Conservation (phyloP, 2,329 filamentous ascomycete species). For the Pseudogymnoascus sp. region DNA sequence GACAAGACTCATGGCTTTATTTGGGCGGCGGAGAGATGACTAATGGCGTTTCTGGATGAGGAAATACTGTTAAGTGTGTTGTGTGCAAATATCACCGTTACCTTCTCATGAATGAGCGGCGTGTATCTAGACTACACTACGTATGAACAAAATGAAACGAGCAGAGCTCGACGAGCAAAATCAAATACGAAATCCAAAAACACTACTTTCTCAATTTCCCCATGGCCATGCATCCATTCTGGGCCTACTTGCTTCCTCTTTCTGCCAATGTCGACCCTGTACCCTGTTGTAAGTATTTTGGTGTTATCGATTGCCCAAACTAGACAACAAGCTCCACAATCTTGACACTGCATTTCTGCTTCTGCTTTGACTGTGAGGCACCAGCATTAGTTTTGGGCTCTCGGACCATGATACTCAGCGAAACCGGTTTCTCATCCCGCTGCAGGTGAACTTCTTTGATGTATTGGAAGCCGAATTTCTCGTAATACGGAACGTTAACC, state of each 20-base stretch:
- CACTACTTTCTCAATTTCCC: conserved; percentile 42
- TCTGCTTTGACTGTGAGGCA: neutral
- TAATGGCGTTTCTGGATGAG: conserved; percentile 5
- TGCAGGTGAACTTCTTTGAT: conserved; percentile 56
- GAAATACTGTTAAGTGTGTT: conserved; percentile 1
- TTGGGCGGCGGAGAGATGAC: neutral
- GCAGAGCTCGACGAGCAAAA: neutral
- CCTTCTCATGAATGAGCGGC: conserved; percentile 18
- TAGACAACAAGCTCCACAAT: conserved; percentile 39
- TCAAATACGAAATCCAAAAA: neutral
- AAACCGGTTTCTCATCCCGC: conserved; percentile 50
- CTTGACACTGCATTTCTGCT: neutral
- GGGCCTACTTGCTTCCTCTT: neutral
- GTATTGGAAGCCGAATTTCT: conserved; percentile 65
- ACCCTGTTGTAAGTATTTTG: conserved; percentile 3
- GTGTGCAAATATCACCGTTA: conserved; percentile 13
- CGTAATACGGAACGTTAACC: conserved; percentile 63
- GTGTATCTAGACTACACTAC: conserved; percentile 14
- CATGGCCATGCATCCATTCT: neutral
- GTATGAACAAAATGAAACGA: conserved; percentile 2
- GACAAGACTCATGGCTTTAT: conserved; percentile 1
- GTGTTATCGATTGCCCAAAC: conserved; percentile 21
- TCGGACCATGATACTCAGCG: conserved; percentile 73
- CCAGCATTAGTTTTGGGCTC: conserved; percentile 43
- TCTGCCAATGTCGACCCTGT: neutral